Evolutionary conservation across 257 asterid species (phyloP), one percentile per base, ranked within the genome.

Genomic region (Solanum sejunctum): DNA sequence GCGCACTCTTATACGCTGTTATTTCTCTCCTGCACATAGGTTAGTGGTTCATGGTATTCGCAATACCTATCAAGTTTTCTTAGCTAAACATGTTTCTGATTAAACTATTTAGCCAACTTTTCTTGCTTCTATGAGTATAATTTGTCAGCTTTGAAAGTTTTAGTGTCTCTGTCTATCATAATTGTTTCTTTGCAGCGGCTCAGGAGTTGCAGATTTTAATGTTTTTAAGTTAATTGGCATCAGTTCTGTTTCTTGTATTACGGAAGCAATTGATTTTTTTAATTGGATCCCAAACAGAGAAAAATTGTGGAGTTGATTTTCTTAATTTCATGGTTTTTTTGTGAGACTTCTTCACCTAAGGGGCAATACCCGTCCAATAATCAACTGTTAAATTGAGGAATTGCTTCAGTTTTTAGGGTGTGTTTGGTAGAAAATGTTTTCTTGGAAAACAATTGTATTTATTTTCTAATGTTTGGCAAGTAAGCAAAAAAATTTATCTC

Each of bases 21-120:
- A 96, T 89, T 96, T 96, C 93, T 96, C 99, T 51, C 99, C 99
- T 9, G 92, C 92, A 10, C 87, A 86, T 82, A 96, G 98, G 98
- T 77, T 77, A 26, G 82, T 96, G 90, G 86, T 73, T 81, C 67
- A 66, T 83, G 67, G 66, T 17, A 15, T 51, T 63, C 77, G 13
- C 23, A n/a, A 47, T 82, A 7, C 5, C 1, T 21, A 32, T 18
- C 13, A 26, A 49, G 81, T 75, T 23, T 75, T 49, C 81, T 75
- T 23, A 23, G 81, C 81, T 75, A 47, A 1, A 75, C 60, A 75
- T 73, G 81, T 49, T 75, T 73, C 41, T 49, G 43, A 75, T 49
- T 73, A 49, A 21, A 13, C 23, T 7, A 13, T 49, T 47, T 13
- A 16, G 61, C 43, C 15, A 23, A 8, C 21, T 15, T 51, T 32